Evolutionary conservation across 768 basidiomycete genomes (phyloP).

Genomic region (Termitomyces sp.): DNA sequence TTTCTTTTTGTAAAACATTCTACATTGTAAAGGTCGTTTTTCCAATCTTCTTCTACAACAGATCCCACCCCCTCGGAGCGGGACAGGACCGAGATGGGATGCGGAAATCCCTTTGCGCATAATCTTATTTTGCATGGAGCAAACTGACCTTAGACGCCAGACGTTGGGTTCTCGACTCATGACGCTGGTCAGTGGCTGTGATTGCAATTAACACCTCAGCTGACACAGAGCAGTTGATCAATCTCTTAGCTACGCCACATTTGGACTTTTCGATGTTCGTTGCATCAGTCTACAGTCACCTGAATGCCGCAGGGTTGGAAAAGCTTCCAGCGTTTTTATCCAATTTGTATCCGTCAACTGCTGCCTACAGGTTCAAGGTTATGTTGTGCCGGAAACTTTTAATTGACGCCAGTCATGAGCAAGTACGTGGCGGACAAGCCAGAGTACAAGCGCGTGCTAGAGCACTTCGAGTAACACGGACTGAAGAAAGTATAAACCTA

Average conservation of each 20-base stretch:
- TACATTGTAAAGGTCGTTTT: constrained; percentile 18
- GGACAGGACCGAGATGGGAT: constrained; percentile 49
- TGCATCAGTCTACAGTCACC: constrained; percentile 27
- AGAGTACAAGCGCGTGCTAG: constrained; percentile 19
- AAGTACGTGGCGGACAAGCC: constrained; percentile 6
- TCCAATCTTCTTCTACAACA: constrained; percentile 54
- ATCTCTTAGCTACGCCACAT: constrained; percentile 26
- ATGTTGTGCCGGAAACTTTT: constrained; percentile 32
- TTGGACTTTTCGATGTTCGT: constrained; percentile 34
- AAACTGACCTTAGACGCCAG: constrained; percentile 23
- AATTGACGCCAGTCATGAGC: constrained; percentile 2
- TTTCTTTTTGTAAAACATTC: not conserved
- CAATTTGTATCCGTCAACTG: constrained; percentile 26
- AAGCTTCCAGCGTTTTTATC: constrained; percentile 29
- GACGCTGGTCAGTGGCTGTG: constrained; percentile 20
- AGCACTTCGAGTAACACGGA: constrained; percentile 13
- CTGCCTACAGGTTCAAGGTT: constrained; percentile 35
- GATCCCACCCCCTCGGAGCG: constrained; percentile 48
- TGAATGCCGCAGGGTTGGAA: constrained; percentile 22
- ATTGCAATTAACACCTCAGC: not conserved
- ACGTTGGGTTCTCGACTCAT: constrained; percentile 28
- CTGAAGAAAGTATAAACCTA: constrained; percentile 4
- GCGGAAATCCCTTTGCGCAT: constrained; percentile 44
- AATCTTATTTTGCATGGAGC: constrained; percentile 28
- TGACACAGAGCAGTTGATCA: constrained; percentile 24